These are phyloP conservation scores for Cladophialophora carrionii DNA, from an alignment of 2,329 filamentous ascomycete genomes.

Conservation along the genomic window DNA sequence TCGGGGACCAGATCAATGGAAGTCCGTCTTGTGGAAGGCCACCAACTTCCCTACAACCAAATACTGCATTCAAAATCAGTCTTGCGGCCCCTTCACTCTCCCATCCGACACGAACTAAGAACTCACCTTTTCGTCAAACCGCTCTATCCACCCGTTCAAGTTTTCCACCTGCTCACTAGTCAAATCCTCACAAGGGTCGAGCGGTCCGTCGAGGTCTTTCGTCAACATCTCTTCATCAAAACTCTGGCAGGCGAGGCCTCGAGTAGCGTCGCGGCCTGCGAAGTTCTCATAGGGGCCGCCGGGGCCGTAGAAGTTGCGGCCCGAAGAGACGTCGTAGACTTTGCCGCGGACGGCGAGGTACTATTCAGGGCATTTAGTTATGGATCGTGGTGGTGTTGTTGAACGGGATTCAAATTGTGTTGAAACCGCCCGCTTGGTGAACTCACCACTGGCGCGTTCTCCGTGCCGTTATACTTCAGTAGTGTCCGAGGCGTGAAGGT, in stretches of 20 bases:
- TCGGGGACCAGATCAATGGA: constrained; percentile 23
- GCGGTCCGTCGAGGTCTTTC: constrained; percentile 78
- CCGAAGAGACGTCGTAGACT: constrained; percentile 86
- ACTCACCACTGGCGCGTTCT: constrained; percentile 65
- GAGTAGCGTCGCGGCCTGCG: constrained; percentile 84
- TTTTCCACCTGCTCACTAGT: constrained; percentile 78
- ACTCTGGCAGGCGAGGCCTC: constrained; percentile 85
- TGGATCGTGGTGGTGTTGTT: no score
- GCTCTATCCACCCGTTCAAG: constrained; percentile 86
- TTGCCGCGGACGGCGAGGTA: constrained; percentile 89
- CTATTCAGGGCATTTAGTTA: neutral
- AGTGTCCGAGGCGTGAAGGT: constrained; percentile 83
- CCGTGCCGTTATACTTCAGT: constrained; percentile 79
- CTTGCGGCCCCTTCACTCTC: neutral
- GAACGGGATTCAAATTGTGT: no score
- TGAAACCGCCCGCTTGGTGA: no score
- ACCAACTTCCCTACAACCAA: constrained; percentile 89
- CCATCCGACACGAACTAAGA: neutral
- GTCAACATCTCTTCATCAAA: constrained; percentile 97
- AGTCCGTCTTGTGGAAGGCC: constrained; percentile 56
- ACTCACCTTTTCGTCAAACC: constrained; percentile 75
- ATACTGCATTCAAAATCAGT: constrained; percentile 56
- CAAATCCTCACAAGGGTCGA: constrained; percentile 75
- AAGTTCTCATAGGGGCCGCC: constrained; percentile 96
- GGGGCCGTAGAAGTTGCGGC: constrained; percentile 93